A percentile compares a stretch with the other conserved stretches of the same genome.
These are phyloP conservation scores for Ceratobasidium sp. DNA, from an alignment of 1,284 basidiomycete genomes.

Conservation along the genomic window DNA sequence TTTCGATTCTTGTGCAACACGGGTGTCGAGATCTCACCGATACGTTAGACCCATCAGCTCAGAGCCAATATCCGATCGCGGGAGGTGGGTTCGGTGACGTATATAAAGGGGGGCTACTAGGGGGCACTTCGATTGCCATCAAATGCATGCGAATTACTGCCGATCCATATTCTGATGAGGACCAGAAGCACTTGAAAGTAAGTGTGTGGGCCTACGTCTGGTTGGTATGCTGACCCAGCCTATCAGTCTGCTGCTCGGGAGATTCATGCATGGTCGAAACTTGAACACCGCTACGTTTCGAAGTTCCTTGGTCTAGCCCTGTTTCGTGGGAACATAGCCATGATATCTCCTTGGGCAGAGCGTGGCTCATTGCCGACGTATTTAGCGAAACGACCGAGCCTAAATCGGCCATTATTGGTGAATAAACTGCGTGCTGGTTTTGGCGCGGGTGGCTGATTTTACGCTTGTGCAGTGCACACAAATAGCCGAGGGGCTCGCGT, in stretches of 20 bases:
- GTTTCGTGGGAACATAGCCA: background rate
- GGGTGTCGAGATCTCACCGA: slow-evolving; percentile 2
- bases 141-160: background rate
- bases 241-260: slow-evolving; percentile 22
- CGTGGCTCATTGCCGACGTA: background rate
- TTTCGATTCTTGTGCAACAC: slow-evolving; percentile 3
- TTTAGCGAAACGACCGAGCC: background rate
- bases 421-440: background rate
- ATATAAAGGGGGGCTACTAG: slow-evolving; percentile 3
- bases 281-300: background rate
- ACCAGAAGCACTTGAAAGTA: background rate
- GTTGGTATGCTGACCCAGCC: background rate
- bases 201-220: background rate
- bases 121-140: slow-evolving; percentile 4
- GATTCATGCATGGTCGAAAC: slow-evolving; percentile 8
- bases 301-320: background rate
- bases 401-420: background rate
- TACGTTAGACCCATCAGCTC: background rate
- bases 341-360: slow-evolving; percentile 1
- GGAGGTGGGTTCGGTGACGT: slow-evolving; percentile 9
- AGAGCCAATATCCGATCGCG: background rate
- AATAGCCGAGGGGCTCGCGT: slow-evolving; percentile 1
- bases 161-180: background rate
- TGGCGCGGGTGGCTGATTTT: background rate
- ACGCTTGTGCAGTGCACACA: background rate